Evolutionary conservation across 2,329 filamentous ascomycete species (phyloP), one percentile per base, ranked within the genome.

Genomic region (Stenocarpella maydis): DNA sequence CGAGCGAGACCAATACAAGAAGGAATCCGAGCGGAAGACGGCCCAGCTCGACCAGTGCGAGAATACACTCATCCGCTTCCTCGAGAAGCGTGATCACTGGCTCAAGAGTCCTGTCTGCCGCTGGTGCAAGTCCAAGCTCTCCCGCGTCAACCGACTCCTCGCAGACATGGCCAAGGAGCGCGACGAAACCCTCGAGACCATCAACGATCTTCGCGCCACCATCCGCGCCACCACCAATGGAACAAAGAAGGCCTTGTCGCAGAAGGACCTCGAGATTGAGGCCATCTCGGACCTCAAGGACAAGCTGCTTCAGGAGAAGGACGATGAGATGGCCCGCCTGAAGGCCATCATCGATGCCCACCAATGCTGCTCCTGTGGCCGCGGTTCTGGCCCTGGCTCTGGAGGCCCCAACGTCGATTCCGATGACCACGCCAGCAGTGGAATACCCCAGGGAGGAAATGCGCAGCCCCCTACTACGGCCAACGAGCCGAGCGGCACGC

Each of bases 391-490:
- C 50, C 12, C 34, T 7, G 49, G 26, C 17, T 28, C 26, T 5
- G 17, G 21, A 39, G 21, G 34, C 12, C n/a, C 34, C 1, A 24
- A 17, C 3, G n/a, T 28, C 39, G 6, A 45, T 21, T 15, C 12
- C 31, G 15, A 8, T 15, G 45, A 50, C 60, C 17, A 10, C 8
- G 28, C 19, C 49, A 34, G 34, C 49, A 3, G 37, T 26, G 45
- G 49, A 43, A n/a, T 37, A 34, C 63, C 17, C 26, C 50, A 37
- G 21, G 63, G 41, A 54, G 63, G 37, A 54, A 19, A 65, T 37
- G 63, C 63, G 63, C 63, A 65, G 63, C 63, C 14, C 21, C 37
- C 26, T 45, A 34, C 24, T 19, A 3, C 50, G 50, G 50, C 64
- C 41, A 14, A 19, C 6, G 50, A 47, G 50, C 50, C 64, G 10